A percentile compares a stretch with the other conserved stretches of the same genome.
These are phyloP conservation scores for Hanseniaspora valbyensis DNA, from an alignment of 805 yeast genomes.

Conservation along the genomic window DNA sequence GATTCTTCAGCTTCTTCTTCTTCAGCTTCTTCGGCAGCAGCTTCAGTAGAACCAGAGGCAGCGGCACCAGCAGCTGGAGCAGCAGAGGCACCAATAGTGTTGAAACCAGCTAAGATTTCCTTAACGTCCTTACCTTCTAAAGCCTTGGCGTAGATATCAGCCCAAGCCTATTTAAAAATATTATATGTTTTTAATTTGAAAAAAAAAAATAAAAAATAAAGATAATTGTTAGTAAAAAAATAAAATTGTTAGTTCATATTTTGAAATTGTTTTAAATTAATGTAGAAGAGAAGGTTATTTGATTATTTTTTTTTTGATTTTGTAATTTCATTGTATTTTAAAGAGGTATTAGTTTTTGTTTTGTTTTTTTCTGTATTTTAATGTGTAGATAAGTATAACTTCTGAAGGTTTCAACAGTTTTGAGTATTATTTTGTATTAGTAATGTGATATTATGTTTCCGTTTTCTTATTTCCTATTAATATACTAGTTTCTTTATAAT, in stretches of 20 bases:
- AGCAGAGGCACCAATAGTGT: constrained; percentile 35
- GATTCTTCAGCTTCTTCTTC: constrained; percentile 54
- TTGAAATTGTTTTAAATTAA: no score
- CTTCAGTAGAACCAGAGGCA: constrained; percentile 39
- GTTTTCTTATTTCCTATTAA: no score
- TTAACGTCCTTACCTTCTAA: constrained; percentile 68
- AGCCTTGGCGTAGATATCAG: constrained; percentile 73
- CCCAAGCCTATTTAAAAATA: constrained; percentile 42
- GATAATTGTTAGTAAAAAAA: constrained; percentile 15
- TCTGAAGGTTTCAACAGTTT: no score
- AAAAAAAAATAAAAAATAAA: background rate
- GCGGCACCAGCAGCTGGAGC: constrained; percentile 35
- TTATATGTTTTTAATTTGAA: background rate
- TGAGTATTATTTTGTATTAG: no score
- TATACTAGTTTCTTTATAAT: no score
- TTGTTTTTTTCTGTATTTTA: no score
- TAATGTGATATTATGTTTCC: no score
- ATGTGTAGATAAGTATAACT: no score
- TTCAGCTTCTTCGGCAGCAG: constrained; percentile 50
- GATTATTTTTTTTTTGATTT: no score
- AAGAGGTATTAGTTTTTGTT: no score
- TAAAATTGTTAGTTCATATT: background rate
- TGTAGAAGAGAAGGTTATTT: no score
- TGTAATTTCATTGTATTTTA: no score
- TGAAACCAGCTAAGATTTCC: constrained; percentile 52